phyloP scores from a whole-genome alignment of 805 yeast genomes.

The Ogataea trehalophila region DNA sequence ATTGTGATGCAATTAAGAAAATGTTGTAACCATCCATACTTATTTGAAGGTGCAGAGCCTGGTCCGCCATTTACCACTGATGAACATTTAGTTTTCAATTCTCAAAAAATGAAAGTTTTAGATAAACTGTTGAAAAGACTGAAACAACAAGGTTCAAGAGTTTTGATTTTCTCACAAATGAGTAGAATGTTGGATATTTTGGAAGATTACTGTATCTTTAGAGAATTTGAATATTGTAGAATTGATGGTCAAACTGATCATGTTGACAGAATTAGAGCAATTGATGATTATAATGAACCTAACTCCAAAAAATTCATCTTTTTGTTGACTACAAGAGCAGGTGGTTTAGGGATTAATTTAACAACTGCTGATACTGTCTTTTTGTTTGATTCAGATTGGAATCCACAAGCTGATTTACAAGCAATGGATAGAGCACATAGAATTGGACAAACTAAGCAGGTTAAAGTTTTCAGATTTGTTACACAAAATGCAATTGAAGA shows the following conservation, averaged over 20 bases:
- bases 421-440: conserved; percentile 99
- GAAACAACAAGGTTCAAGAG: conserved; percentile 77
- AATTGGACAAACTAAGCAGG: conserved; percentile 96
- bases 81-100: conserved; percentile 81
- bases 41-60: conserved; percentile 99
- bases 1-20: conserved; percentile 96
- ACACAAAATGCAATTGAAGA: conserved; percentile 97
- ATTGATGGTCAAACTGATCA: conserved; percentile 93
- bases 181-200: conserved; percentile 81
- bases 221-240: conserved; percentile 83
- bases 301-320: conserved; percentile 79
- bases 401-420: conserved; percentile 95
- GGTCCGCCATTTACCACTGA: conserved; percentile 97
- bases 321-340: conserved; percentile 89
- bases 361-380: conserved; percentile 90
- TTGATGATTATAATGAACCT: conserved; percentile 85
- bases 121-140: conserved; percentile 76
- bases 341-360: conserved; percentile 91
- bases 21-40: conserved; percentile 95
- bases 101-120: conserved; percentile 86
- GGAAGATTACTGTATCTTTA: conserved; percentile 84
- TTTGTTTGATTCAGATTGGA: conserved; percentile 92
- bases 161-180: conserved; percentile 91
- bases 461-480: conserved; percentile 84
- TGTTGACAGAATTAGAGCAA: conserved; percentile 87